phyloP scores from a whole-genome alignment of 768 basidiomycete species.

The Pisolithus orientalis region DNA sequence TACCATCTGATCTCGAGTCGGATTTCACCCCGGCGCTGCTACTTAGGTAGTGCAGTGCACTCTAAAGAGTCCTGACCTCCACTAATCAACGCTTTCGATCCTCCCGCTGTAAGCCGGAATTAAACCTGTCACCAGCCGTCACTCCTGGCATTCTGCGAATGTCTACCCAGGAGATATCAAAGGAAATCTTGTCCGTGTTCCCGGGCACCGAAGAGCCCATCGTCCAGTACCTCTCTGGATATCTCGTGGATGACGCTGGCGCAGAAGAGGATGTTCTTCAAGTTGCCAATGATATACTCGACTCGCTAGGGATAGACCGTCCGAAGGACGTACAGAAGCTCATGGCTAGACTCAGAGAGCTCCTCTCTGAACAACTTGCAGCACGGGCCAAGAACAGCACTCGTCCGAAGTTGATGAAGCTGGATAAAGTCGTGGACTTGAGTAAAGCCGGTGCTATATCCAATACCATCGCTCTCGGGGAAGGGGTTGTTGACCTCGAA shows the following conservation, averaged over 20 bases:
- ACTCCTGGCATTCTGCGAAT: slow-evolving; percentile 25
- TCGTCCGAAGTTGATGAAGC: slow-evolving; percentile 64
- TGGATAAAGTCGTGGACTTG: slow-evolving; percentile 87
- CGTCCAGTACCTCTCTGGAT: slow-evolving; percentile 82
- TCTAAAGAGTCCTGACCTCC: too few species aligned
- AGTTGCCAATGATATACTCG: slow-evolving; percentile 65
- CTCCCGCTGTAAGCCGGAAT: neutral
- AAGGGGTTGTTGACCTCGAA: slow-evolving; percentile 86
- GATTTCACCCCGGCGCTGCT: too few species aligned
- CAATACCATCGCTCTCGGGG: slow-evolving; percentile 69
- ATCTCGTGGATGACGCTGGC: slow-evolving; percentile 82
- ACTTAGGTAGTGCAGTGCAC: too few species aligned
- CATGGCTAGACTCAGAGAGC: slow-evolving; percentile 55
- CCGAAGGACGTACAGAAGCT: slow-evolving; percentile 56
- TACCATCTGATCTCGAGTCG: too few species aligned
- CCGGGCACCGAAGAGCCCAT: slow-evolving; percentile 81
- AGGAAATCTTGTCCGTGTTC: slow-evolving; percentile 63
- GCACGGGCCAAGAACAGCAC: slow-evolving; percentile 49
- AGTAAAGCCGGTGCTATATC: slow-evolving; percentile 73
- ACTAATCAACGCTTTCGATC: too few species aligned
- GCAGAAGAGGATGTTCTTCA: slow-evolving; percentile 86
- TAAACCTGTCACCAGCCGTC: neutral
- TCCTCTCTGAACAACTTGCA: slow-evolving; percentile 60
- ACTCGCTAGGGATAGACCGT: slow-evolving; percentile 64
- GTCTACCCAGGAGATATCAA: slow-evolving; percentile 72